Conservation (phyloP, 805 yeast species). For the Candida ascalaphidarum region DNA sequence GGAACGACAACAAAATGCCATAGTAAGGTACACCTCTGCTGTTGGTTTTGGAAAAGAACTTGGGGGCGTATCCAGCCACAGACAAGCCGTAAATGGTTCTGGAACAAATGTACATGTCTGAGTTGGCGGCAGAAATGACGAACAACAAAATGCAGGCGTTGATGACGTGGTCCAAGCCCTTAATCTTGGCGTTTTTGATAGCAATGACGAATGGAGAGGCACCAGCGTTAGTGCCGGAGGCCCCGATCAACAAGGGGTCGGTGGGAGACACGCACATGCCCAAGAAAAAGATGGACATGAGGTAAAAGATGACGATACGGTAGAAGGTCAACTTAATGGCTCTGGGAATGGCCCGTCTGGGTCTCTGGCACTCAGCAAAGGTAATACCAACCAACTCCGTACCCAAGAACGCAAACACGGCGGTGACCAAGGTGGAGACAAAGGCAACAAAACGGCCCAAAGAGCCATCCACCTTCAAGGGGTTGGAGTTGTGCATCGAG, state of each 20-base stretch:
- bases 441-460: slow-evolving; percentile 55
- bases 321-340: slow-evolving; percentile 64
- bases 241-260: slow-evolving; percentile 9
- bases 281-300: slow-evolving; percentile 50
- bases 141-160: slow-evolving; percentile 12
- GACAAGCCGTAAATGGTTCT: slow-evolving; percentile 13
- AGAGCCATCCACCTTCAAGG: slow-evolving; percentile 30
- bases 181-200: slow-evolving; percentile 11
- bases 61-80: slow-evolving; percentile 11
- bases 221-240: slow-evolving; percentile 7
- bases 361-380: slow-evolving; percentile 62
- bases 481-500: too few relatives aligned
- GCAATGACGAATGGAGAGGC: slow-evolving; percentile 15
- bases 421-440: slow-evolving; percentile 52
- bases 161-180: slow-evolving; percentile 13
- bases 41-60: slow-evolving; percentile 30
- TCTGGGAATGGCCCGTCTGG: slow-evolving; percentile 60
- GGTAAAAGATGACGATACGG: slow-evolving; percentile 55
- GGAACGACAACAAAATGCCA: slow-evolving; percentile 42
- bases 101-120: slow-evolving; percentile 12
- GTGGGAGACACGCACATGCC: slow-evolving; percentile 46
- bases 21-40: slow-evolving; percentile 64
- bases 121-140: slow-evolving; percentile 14
- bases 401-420: slow-evolving; percentile 66
- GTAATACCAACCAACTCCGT: slow-evolving; percentile 66